These are phyloP conservation scores for Ogataea thermomethanolica DNA, from an alignment of 805 yeast genomes.

Conservation along the genomic window DNA sequence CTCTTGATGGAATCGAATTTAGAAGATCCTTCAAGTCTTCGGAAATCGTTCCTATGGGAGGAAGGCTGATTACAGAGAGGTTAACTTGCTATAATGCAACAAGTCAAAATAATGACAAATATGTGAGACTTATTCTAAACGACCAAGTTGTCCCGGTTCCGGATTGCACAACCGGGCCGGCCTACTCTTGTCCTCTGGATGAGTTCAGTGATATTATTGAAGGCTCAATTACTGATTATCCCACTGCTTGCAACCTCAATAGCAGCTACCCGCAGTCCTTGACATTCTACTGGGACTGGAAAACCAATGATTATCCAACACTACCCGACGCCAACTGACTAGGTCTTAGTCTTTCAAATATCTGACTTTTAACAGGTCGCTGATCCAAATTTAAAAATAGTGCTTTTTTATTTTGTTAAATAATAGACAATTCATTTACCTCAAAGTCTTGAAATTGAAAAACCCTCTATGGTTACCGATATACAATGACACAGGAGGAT, in stretches of 20 bases:
- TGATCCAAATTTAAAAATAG: too few species aligned
- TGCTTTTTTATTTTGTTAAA: too few species aligned
- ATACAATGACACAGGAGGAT: not conserved
- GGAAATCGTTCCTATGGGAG: slow-evolving; percentile 51
- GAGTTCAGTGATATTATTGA: slow-evolving; percentile 31
- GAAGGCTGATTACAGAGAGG: slow-evolving; percentile 44
- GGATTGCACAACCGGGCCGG: slow-evolving; percentile 49
- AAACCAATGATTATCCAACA: not conserved
- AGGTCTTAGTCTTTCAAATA: too few species aligned
- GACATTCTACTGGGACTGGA: slow-evolving; percentile 9
- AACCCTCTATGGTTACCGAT: not conserved
- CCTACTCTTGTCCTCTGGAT: slow-evolving; percentile 41
- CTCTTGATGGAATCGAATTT: slow-evolving; percentile 41
- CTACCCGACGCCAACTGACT: too few species aligned
- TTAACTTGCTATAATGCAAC: slow-evolving; percentile 33
- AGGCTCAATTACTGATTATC: not conserved
- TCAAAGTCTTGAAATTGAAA: not conserved
- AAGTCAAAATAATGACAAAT: slow-evolving; percentile 16
- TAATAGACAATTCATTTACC: not conserved
- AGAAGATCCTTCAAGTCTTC: slow-evolving; percentile 35
- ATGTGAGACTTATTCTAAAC: slow-evolving; percentile 46
- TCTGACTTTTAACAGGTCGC: too few species aligned
- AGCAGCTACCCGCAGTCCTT: slow-evolving; percentile 1
- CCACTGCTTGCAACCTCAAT: slow-evolving; percentile 1
- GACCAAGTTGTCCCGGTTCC: slow-evolving; percentile 52